phyloP scores from a whole-genome alignment of 108 stramenopile genomes.

The Parietichytrium sp. region DNA sequence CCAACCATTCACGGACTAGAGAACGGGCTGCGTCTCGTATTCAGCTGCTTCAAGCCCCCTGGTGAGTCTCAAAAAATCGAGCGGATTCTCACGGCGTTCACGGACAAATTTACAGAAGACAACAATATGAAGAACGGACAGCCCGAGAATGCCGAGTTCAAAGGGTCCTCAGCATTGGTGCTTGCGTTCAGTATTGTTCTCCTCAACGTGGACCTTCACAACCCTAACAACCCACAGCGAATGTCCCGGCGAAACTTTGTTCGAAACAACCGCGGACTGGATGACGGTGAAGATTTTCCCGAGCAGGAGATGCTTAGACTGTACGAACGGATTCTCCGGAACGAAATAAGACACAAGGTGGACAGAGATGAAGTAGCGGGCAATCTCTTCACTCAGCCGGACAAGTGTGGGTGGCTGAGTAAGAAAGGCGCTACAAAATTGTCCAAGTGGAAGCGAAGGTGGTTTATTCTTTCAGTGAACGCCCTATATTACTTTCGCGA shows the following conservation, averaged over 20 bases:
- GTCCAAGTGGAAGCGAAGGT: neutral
- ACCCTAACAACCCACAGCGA: conserved; percentile 30
- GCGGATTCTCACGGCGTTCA: neutral
- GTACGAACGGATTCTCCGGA: neutral
- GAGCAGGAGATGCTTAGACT: neutral
- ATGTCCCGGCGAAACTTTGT: conserved; percentile 1
- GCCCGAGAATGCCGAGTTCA: neutral
- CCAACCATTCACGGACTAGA: conserved; percentile 2
- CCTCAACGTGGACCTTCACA: conserved; percentile 22
- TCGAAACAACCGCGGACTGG: neutral
- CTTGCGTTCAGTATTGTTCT: neutral
- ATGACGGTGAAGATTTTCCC: neutral
- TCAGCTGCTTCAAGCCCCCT: conserved; percentile 15
- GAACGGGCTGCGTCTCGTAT: neutral
- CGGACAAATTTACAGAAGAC: conserved; percentile 34
- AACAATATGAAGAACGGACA: neutral
- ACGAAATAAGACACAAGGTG: conserved; percentile 19
- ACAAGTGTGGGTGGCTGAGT: conserved; percentile 4
- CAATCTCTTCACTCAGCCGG: conserved; percentile 29
- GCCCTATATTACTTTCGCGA: neutral
- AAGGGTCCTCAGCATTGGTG: neutral
- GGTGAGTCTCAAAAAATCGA: conserved; percentile 14
- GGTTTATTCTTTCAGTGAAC: conserved; percentile 11
- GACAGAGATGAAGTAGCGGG: conserved; percentile 29
- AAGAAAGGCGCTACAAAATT: neutral